Base-by-base conservation (phyloP, 2,329 filamentous ascomycete genomes). In the Arthrobotrys sinensis region DNA sequence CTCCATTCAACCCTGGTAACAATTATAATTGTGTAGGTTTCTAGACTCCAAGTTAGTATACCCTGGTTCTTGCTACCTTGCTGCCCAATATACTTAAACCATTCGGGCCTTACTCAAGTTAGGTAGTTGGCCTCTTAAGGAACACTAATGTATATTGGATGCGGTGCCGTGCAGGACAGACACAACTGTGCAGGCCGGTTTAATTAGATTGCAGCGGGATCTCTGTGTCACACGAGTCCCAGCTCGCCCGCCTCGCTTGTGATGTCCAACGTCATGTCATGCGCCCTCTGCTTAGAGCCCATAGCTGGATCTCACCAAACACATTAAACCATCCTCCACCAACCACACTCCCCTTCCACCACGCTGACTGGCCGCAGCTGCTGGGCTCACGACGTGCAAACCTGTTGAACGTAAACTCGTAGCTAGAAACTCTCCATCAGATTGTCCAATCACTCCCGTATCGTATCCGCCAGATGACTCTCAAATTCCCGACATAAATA, bases 201-300 rank as follows among this genome's bases (percentile, higher is more conserved):
- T n/a, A n/a, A 34, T 57, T 57, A 57, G 53, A 57, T 57, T 57
- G 34, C 34, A 40, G 53, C 32, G 32, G 55, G 55, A 60, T 60
- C 55, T 60, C 43, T 60, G 55, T 60, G 55, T 60, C 55, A 60
- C 55, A 60, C 55, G 55, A 60, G 55, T 60, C 55, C 55, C 55
- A 60, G 55, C 55, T 11, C 55, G n/a, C 12, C 55, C 55, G 55
- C 36, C 55, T 60, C 55, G 55, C 55, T 60, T 60, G 55, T 60
- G 55, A 60, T 60, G 55, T 10, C 55, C 55, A 60, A 60, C 55
- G 55, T 60, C 55, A 60, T 60, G 55, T 60, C 55, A 60, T 60
- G 55, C 55, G 55, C 34, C 53, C 53, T 38, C 53, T 21, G 14
- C 21, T 16, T n/a, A 52, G 32, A 40, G 24, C 36, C 36, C 24